A percentile compares a stretch with the other conserved stretches of the same genome.
Conservation (phyloP, 306 rosid species). For the Psophocarpus tetragonolobus region DNA sequence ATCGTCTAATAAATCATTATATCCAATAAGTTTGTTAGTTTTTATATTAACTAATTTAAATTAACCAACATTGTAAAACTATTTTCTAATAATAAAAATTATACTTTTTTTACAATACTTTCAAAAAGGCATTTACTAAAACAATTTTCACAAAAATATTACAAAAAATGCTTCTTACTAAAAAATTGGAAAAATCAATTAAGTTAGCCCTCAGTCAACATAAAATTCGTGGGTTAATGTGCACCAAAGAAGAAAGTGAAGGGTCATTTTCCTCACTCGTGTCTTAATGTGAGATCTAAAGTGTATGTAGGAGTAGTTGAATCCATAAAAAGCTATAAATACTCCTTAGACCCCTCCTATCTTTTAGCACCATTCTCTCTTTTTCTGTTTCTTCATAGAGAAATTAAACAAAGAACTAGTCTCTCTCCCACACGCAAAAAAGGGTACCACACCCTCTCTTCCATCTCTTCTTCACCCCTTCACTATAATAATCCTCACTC, state of each 20-base stretch:
- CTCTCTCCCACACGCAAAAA: conserved; percentile 24
- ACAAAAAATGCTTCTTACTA: too few relatives aligned
- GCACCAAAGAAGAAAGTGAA: neutral
- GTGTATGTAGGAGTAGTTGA: neutral
- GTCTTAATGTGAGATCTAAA: neutral
- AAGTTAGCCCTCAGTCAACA: too few relatives aligned
- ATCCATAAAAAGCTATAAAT: conserved; percentile 18
- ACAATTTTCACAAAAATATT: too few relatives aligned
- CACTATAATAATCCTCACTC: neutral
- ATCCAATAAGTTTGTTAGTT: too few relatives aligned
- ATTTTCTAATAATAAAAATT: too few relatives aligned
- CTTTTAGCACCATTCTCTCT: conserved; percentile 29
- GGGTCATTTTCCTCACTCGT: neutral
- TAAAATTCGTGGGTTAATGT: neutral
- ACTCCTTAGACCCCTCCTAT: neutral
- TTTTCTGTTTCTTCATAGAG: neutral
- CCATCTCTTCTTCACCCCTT: conserved; percentile 13
- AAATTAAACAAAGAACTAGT: conserved; percentile 39
- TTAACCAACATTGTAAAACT: too few relatives aligned
- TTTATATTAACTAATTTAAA: too few relatives aligned
- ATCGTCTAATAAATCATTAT: too few relatives aligned
- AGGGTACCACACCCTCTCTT: conserved; percentile 29
- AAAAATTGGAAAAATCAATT: too few relatives aligned
- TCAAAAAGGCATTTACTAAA: too few relatives aligned
- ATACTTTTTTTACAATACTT: too few relatives aligned